A percentile compares a stretch with the other conserved stretches of the same genome.
Evolutionary conservation across 805 yeast genomes (phyloP).

Genomic region (Yarrowia hollandica): DNA sequence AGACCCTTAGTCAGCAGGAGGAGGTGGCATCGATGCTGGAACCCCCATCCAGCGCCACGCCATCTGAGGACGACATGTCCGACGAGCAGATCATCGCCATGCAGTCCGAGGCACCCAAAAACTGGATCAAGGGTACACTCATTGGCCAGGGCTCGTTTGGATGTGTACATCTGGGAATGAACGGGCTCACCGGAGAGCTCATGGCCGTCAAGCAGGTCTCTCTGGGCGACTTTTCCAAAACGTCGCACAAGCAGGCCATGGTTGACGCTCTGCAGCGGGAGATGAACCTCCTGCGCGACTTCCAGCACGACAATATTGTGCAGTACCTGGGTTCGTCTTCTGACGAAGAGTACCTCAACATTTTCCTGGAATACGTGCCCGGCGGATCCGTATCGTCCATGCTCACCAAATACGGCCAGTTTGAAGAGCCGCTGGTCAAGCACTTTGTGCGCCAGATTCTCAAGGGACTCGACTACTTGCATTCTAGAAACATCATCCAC

Average conservation of each 20-base stretch:
- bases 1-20: constrained; percentile 5
- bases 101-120: constrained; percentile 49
- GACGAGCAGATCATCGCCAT: constrained; percentile 22
- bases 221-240: constrained; percentile 49
- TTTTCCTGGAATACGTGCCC: constrained; percentile 75
- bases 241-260: constrained; percentile 50
- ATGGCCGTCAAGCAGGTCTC: constrained; percentile 97
- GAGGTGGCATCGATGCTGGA: neutral
- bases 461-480: constrained; percentile 72
- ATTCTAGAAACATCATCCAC: constrained; percentile 73
- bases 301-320: constrained; percentile 90
- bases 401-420: constrained; percentile 72
- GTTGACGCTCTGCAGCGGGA: constrained; percentile 77
- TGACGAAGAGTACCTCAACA: constrained; percentile 69
- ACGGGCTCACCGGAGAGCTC: constrained; percentile 86
- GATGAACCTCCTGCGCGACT: constrained; percentile 69
- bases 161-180: constrained; percentile 87
- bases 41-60: neutral
- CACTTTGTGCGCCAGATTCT: constrained; percentile 75
- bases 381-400: constrained; percentile 72
- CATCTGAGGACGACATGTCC: constrained; percentile 22
- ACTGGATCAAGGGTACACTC: constrained; percentile 90
- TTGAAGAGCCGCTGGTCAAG: constrained; percentile 72
- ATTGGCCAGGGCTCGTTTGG: constrained; percentile 97
- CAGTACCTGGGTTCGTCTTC: constrained; percentile 86